Percentiles rank a stretch among this genome's conserved stretches.
phyloP scores from a whole-genome alignment of 805 yeast genomes.

The Ogataea neopini region DNA sequence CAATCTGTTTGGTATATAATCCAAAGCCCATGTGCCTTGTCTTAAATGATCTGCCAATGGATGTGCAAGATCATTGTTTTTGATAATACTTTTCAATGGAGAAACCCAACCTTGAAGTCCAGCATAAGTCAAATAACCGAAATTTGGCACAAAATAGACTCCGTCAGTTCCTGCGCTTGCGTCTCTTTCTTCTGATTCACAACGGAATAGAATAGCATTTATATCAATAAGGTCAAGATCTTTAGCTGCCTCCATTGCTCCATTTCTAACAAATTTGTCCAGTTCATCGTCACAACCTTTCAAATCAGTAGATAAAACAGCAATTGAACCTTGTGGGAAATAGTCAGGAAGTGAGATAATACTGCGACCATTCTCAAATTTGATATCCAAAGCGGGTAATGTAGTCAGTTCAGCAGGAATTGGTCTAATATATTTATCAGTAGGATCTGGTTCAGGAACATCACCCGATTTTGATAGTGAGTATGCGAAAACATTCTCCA shows the following conservation, averaged over 20 bases:
- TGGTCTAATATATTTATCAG: slow-evolving; percentile 50
- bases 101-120: slow-evolving; percentile 94
- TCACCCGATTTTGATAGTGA: slow-evolving; percentile 56
- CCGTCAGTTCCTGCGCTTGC: slow-evolving; percentile 72
- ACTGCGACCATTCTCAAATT: slow-evolving; percentile 45
- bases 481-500: slow-evolving; percentile 58
- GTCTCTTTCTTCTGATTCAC: slow-evolving; percentile 89
- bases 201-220: slow-evolving; percentile 70
- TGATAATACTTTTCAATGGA: slow-evolving; percentile 60
- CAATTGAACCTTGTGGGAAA: slow-evolving; percentile 91
- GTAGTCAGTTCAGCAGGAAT: slow-evolving; percentile 64
- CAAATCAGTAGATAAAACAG: slow-evolving; percentile 72
- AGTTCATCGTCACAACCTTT: slow-evolving; percentile 64
- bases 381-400: slow-evolving; percentile 50
- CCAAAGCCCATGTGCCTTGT: slow-evolving; percentile 87
- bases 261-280: slow-evolving; percentile 67
- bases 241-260: slow-evolving; percentile 73
- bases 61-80: slow-evolving; percentile 76
- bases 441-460: slow-evolving; percentile 38
- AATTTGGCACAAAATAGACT: slow-evolving; percentile 68
- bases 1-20: slow-evolving; percentile 65
- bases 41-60: slow-evolving; percentile 81
- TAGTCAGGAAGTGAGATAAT: slow-evolving; percentile 56
- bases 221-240: slow-evolving; percentile 65
- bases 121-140: slow-evolving; percentile 77